These are phyloP conservation scores for Nissolia schottii DNA, from an alignment of 306 rosid genomes.

Conservation along the genomic window DNA sequence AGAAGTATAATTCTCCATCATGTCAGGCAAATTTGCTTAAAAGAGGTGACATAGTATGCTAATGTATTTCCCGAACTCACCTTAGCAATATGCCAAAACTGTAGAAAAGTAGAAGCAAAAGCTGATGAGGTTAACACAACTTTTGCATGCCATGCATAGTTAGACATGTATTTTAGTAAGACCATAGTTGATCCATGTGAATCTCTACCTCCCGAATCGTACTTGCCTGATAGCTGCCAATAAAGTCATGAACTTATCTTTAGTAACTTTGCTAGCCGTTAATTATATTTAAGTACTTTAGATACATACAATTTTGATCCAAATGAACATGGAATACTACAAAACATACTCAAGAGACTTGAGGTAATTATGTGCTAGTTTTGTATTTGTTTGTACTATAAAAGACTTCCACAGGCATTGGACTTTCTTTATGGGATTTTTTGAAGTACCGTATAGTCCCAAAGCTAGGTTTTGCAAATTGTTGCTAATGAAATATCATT, in stretches of 20 bases:
- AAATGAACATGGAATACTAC: no score
- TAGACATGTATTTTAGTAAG: slow-evolving; percentile 51
- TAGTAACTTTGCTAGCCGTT: neutral
- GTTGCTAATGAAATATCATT: no score
- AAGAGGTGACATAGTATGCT: slow-evolving; percentile 71
- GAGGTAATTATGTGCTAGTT: no score
- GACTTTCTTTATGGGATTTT: no score
- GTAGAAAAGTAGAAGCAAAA: slow-evolving; percentile 54
- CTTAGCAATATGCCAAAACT: slow-evolving; percentile 78
- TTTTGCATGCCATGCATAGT: slow-evolving; percentile 86
- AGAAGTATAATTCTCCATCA: slow-evolving; percentile 41
- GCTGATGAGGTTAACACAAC: slow-evolving; percentile 77
- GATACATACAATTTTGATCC: no score
- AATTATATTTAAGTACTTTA: neutral
- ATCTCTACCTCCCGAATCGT: slow-evolving; percentile 65
- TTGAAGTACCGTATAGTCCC: no score
- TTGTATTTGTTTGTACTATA: no score
- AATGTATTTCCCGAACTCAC: slow-evolving; percentile 47
- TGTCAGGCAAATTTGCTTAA: slow-evolving; percentile 62
- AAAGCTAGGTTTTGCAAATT: no score
- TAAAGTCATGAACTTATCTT: neutral
- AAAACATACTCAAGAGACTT: no score
- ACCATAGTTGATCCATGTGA: slow-evolving; percentile 63
- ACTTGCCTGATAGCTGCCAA: slow-evolving; percentile 57
- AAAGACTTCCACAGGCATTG: no score